A percentile compares a stretch with the other conserved stretches of the same genome.
These are phyloP conservation scores for Magnusiomyces sp. DNA, from an alignment of 1,139 yeast genomes.

Conservation along the genomic window DNA sequence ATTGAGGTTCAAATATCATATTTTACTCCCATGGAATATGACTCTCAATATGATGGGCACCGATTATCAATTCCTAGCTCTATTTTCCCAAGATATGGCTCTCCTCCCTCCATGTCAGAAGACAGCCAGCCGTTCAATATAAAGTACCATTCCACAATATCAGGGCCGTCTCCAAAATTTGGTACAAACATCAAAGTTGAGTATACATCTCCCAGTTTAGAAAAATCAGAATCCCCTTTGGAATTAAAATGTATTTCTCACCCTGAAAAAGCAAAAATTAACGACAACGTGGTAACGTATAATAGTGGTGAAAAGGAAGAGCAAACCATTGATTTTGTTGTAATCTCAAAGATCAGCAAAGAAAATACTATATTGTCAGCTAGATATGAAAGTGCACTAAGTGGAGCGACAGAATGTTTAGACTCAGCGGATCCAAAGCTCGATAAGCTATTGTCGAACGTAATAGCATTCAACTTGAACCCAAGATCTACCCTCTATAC, in stretches of 20 bases:
- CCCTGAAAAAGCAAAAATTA: background rate
- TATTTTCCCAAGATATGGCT: conserved; percentile 7
- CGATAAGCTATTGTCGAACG: too few species aligned
- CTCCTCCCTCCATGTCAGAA: background rate
- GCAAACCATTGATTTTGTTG: conserved; percentile 7
- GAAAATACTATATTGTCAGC: too few species aligned
- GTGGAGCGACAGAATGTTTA: too few species aligned
- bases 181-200: conserved; percentile 7
- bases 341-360: background rate
- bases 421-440: too few species aligned
- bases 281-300: background rate
- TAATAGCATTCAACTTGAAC: too few species aligned
- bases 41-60: conserved; percentile 8
- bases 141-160: too few species aligned
- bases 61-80: conserved; percentile 8
- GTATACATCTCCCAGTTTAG: background rate
- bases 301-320: background rate
- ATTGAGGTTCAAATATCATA: conserved; percentile 6
- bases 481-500: background rate
- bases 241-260: conserved; percentile 13
- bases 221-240: too few species aligned
- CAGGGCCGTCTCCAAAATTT: background rate
- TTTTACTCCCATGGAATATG: conserved; percentile 6
- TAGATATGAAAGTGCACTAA: too few species aligned
- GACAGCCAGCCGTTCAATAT: background rate